phyloP scores from a whole-genome alignment of 148 eudicot genomes.

The Chenopodium suecicum region DNA sequence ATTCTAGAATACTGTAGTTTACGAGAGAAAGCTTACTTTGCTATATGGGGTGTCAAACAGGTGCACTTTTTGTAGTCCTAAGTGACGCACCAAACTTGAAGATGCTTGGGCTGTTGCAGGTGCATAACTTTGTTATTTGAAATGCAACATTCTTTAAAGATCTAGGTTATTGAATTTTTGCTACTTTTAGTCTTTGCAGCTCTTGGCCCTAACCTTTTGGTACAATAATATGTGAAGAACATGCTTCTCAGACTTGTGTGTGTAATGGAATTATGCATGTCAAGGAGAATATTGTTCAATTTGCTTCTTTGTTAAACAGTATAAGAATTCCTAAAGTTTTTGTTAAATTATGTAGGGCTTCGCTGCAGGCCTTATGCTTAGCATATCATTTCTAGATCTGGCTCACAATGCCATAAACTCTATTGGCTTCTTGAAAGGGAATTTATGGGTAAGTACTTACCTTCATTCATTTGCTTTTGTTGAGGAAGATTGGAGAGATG shows the following conservation, averaged over 20 bases:
- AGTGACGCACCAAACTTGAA: constrained; percentile 82
- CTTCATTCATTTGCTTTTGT: constrained; percentile 7
- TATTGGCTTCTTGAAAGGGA: constrained; percentile 91
- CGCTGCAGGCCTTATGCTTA: constrained; percentile 99
- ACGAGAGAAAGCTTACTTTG: constrained; percentile 13
- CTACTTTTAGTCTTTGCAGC: not conserved
- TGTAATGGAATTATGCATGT: not conserved
- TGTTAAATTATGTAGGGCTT: constrained; percentile 61
- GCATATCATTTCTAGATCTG: constrained; percentile 97
- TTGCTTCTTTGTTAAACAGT: not conserved
- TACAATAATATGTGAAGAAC: not conserved
- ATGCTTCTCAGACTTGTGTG: not conserved
- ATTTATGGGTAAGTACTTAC: constrained; percentile 65
- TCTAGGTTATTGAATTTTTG: not conserved
- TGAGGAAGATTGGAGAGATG: not conserved
- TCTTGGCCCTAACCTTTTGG: not conserved
- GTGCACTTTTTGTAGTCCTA: constrained; percentile 88
- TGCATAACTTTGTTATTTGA: constrained; percentile 10
- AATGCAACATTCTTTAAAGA: not conserved
- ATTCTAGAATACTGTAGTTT: not conserved
- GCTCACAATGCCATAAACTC: constrained; percentile 96
- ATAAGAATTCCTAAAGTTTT: constrained; percentile 5
- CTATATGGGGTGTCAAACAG: constrained; percentile 43
- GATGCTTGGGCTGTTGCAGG: constrained; percentile 98
- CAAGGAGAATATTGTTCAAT: not conserved